These are phyloP conservation scores for Phalaenopsis aphrodite DNA, from an alignment of 106 monocot genomes.

Conservation along the genomic window DNA sequence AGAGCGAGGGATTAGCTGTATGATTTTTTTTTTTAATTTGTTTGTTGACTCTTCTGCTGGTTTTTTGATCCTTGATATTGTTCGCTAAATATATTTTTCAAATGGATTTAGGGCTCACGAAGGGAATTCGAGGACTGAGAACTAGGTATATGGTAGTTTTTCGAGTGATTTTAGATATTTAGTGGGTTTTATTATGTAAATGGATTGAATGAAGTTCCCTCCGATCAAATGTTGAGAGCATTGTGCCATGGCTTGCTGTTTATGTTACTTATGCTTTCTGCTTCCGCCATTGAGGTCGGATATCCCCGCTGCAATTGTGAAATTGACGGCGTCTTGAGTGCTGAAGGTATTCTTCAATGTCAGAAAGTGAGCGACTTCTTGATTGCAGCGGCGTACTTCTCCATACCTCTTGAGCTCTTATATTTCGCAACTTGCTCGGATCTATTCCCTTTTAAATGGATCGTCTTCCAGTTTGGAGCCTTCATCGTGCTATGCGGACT, in stretches of 20 bases:
- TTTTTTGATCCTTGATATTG: not conserved
- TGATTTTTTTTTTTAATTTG: not conserved
- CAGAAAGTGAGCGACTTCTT: slow-evolving; percentile 66
- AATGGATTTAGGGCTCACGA: slow-evolving; percentile 6
- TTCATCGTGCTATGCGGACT: slow-evolving; percentile 73
- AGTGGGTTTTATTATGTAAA: not conserved
- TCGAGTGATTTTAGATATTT: not conserved
- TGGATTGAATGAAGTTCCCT: slow-evolving; percentile 19
- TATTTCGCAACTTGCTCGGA: slow-evolving; percentile 54
- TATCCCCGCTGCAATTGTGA: slow-evolving; percentile 47
- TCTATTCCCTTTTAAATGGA: slow-evolving; percentile 72
- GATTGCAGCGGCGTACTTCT: slow-evolving; percentile 72
- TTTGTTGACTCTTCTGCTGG: not conserved
- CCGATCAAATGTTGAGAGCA: slow-evolving; percentile 23
- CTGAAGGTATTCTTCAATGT: slow-evolving; percentile 40
- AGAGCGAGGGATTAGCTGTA: not conserved
- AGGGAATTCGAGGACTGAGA: not conserved
- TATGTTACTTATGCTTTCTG: slow-evolving; percentile 10
- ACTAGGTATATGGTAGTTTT: not conserved
- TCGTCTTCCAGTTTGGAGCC: slow-evolving; percentile 60
- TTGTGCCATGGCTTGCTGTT: slow-evolving; percentile 24
- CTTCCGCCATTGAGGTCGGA: slow-evolving; percentile 20
- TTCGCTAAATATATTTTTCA: not conserved
- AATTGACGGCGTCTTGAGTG: slow-evolving; percentile 28
- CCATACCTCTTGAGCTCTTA: slow-evolving; percentile 69